phyloP scores from a whole-genome alignment of 2,329 filamentous ascomycete genomes.

The Colletotrichum zoysiae region DNA sequence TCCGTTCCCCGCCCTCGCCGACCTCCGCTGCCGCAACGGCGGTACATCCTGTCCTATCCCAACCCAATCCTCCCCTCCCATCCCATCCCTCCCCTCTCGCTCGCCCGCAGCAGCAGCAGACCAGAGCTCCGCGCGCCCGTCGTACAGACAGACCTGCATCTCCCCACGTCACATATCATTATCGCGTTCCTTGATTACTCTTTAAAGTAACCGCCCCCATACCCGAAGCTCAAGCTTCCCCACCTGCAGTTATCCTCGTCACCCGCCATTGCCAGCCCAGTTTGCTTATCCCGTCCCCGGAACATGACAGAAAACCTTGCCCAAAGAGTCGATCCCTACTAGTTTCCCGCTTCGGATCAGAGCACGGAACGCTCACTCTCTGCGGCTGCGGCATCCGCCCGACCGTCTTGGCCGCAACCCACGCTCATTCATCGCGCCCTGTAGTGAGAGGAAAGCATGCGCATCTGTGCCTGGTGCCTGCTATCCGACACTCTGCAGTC shows the following conservation, averaged over 20 bases:
- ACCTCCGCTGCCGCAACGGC: slow-evolving; percentile 34
- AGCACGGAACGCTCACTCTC: slow-evolving; percentile 10
- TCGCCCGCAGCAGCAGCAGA: slow-evolving; percentile 21
- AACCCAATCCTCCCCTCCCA: background rate
- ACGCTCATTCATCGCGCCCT: slow-evolving; percentile 10
- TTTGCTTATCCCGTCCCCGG: slow-evolving; percentile 33
- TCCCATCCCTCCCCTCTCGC: slow-evolving; percentile 14
- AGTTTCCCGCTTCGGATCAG: slow-evolving; percentile 26
- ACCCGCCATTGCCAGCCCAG: slow-evolving; percentile 17
- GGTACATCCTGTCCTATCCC: slow-evolving; percentile 11
- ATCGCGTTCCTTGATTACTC: slow-evolving; percentile 30
- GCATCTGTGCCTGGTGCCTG: slow-evolving; percentile 25
- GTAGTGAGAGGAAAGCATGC: slow-evolving; percentile 31
- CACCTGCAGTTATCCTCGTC: slow-evolving; percentile 37
- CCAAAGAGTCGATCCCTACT: slow-evolving; percentile 35
- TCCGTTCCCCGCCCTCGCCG: slow-evolving; percentile 35
- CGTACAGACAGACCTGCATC: slow-evolving; percentile 23
- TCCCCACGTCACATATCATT: slow-evolving; percentile 38
- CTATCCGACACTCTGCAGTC: slow-evolving; percentile 30
- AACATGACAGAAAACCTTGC: slow-evolving; percentile 38
- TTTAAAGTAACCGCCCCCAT: slow-evolving; percentile 40
- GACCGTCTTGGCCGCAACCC: slow-evolving; percentile 10
- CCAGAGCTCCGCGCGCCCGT: slow-evolving; percentile 1
- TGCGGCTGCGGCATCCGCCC: slow-evolving; percentile 24
- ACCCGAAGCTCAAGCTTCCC: slow-evolving; percentile 35